Percentiles rank a stretch among this genome's conserved stretches.
Evolutionary conservation across 805 yeast genomes (phyloP).

Genomic region (Saturnispora hagleri): DNA sequence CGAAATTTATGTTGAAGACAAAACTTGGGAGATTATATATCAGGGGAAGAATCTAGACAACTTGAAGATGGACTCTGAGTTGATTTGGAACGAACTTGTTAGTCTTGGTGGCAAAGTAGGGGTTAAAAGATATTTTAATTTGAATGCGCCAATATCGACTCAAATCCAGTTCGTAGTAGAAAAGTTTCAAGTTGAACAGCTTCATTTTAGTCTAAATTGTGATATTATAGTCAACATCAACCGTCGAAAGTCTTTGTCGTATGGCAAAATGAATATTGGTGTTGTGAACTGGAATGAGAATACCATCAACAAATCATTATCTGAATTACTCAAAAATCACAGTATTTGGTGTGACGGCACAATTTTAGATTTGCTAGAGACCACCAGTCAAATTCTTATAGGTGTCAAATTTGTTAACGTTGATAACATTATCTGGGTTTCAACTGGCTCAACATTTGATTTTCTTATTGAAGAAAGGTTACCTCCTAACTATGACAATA

Average conservation of each 20-base stretch:
- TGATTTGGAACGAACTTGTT: slow-evolving; percentile 1
- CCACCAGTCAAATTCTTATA: background rate
- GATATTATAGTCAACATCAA: background rate
- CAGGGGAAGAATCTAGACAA: slow-evolving; percentile 5
- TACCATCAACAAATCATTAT: background rate
- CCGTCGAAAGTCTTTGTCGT: background rate
- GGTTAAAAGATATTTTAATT: background rate
- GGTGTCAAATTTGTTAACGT: background rate
- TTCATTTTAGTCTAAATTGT: slow-evolving; percentile 1
- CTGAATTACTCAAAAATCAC: background rate
- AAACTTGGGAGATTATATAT: background rate
- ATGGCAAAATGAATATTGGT: background rate
- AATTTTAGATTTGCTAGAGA: slow-evolving; percentile 1
- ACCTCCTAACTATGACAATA: slow-evolving; percentile 1
- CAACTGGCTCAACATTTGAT: slow-evolving; percentile 3
- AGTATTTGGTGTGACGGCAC: slow-evolving; percentile 5
- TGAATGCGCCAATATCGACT: background rate
- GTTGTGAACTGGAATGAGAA: background rate
- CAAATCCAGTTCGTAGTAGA: slow-evolving; percentile 2
- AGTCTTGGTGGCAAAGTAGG: background rate
- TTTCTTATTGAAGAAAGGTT: slow-evolving; percentile 4
- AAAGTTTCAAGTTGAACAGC: background rate
- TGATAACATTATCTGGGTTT: slow-evolving; percentile 4
- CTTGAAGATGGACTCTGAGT: background rate
- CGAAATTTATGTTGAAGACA: background rate